Conservation (phyloP, 805 yeast genomes). For the Ogataea henricii region DNA sequence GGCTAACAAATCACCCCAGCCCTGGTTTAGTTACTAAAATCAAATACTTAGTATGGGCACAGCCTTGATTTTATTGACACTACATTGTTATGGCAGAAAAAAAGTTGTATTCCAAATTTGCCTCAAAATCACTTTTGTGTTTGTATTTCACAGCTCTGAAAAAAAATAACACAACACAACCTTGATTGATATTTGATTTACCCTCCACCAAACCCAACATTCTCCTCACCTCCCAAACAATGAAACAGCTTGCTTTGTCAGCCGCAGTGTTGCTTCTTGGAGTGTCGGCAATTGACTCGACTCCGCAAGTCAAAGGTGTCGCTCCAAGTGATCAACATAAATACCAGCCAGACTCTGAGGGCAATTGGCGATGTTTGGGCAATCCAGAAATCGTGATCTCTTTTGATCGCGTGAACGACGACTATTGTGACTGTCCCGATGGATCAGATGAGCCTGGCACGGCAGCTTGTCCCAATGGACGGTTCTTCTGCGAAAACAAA, state of each 20-base stretch:
- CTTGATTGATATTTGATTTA: neutral
- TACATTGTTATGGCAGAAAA: too few species aligned
- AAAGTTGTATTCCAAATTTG: too few species aligned
- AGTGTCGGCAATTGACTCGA: neutral
- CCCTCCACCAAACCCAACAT: neutral
- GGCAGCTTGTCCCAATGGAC: slow-evolving; percentile 61
- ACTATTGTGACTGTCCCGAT: slow-evolving; percentile 95
- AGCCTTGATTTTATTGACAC: too few species aligned
- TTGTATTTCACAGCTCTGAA: too few species aligned
- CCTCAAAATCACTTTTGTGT: too few species aligned
- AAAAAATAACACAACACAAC: too few species aligned
- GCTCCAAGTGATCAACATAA: slow-evolving; percentile 40
- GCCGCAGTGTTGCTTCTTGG: slow-evolving; percentile 2
- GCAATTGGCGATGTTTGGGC: slow-evolving; percentile 68
- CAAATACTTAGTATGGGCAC: too few species aligned
- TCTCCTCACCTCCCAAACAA: neutral
- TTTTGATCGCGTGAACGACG: slow-evolving; percentile 73
- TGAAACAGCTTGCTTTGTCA: neutral
- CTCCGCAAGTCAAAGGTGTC: slow-evolving; percentile 35
- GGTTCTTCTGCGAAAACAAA: slow-evolving; percentile 75
- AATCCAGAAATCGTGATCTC: slow-evolving; percentile 67
- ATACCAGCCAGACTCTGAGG: slow-evolving; percentile 53
- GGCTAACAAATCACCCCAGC: too few species aligned
- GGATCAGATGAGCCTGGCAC: slow-evolving; percentile 98
- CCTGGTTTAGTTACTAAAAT: too few species aligned